phyloP scores from a whole-genome alignment of 140 eudicot species.

The Oenanthe javanica region DNA sequence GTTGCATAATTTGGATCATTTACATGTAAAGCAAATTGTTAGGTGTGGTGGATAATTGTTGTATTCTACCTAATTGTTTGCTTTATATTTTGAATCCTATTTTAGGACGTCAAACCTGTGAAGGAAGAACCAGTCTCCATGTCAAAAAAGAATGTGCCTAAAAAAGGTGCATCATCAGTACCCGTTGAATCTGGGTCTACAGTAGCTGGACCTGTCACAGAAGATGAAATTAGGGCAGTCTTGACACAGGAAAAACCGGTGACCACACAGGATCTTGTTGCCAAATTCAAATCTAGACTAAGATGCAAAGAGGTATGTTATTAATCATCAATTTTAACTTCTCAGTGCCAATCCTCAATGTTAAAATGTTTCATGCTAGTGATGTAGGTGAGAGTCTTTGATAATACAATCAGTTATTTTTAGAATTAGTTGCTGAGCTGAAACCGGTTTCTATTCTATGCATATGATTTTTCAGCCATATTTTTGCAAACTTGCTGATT shows the following conservation, averaged over 20 bases:
- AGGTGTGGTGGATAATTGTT: background rate
- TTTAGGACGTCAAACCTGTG: slow-evolving; percentile 51
- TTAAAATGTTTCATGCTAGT: background rate
- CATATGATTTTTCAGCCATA: background rate
- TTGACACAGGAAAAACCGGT: slow-evolving; percentile 55
- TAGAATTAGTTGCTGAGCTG: background rate
- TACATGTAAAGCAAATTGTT: background rate
- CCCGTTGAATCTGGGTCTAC: slow-evolving; percentile 37
- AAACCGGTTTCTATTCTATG: background rate
- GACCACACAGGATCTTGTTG: slow-evolving; percentile 88
- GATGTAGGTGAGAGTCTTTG: background rate
- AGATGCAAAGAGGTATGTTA: slow-evolving; percentile 54
- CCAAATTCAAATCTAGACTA: slow-evolving; percentile 69
- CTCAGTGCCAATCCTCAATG: background rate
- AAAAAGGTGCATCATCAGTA: slow-evolving; percentile 35
- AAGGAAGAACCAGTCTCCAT: slow-evolving; percentile 49
- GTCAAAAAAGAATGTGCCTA: slow-evolving; percentile 29
- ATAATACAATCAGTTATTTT: background rate
- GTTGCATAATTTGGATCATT: background rate
- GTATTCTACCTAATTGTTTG: background rate
- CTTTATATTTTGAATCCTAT: slow-evolving; percentile 1
- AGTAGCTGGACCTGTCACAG: slow-evolving; percentile 59
- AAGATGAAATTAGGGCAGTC: slow-evolving; percentile 86
- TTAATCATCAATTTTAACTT: background rate
- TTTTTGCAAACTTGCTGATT: background rate